phyloP scores from a whole-genome alignment of 768 basidiomycete species.

The Pilatotrama ljubarskyi region DNA sequence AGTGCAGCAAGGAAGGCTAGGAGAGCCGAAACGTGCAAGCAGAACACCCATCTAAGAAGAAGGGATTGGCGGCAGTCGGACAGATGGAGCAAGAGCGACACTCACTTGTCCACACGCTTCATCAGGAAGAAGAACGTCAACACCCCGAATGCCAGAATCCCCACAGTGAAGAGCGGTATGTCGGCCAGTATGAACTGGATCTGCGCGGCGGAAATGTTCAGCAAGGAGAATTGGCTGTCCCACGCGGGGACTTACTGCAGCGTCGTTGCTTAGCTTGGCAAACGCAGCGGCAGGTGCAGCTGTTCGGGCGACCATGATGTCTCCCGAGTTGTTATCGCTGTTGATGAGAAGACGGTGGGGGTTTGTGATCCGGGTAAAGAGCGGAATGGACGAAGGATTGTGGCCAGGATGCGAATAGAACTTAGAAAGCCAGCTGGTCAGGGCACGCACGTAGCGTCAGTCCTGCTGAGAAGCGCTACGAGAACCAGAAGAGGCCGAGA shows the following conservation, averaged over 20 bases:
- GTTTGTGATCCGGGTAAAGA: constrained; percentile 6
- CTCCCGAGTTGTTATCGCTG: neutral
- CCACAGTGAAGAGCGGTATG: constrained; percentile 67
- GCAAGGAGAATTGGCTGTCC: neutral
- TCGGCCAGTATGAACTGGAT: constrained; percentile 58
- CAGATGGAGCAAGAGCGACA: constrained; percentile 34
- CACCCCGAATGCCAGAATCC: constrained; percentile 62
- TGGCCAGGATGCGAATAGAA: constrained; percentile 6
- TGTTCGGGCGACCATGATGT: constrained; percentile 20
- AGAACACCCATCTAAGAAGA: constrained; percentile 38
- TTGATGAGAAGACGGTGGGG: neutral
- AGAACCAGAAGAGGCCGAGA: constrained; percentile 24
- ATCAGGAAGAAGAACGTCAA: constrained; percentile 56
- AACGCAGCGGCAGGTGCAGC: constrained; percentile 31
- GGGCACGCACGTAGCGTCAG: constrained; percentile 27
- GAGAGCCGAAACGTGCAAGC: constrained; percentile 58
- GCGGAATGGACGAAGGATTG: constrained; percentile 5
- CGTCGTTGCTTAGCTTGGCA: constrained; percentile 42
- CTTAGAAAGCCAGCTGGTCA: constrained; percentile 24
- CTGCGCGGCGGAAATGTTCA: constrained; percentile 34
- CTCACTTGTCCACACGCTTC: constrained; percentile 54
- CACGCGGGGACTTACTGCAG: constrained; percentile 40
- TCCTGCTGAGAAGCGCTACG: constrained; percentile 28
- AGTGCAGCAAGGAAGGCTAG: constrained; percentile 62
- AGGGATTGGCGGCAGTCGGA: neutral